These are phyloP conservation scores for Candida incommunis DNA, from an alignment of 805 yeast genomes.

Conservation along the genomic window DNA sequence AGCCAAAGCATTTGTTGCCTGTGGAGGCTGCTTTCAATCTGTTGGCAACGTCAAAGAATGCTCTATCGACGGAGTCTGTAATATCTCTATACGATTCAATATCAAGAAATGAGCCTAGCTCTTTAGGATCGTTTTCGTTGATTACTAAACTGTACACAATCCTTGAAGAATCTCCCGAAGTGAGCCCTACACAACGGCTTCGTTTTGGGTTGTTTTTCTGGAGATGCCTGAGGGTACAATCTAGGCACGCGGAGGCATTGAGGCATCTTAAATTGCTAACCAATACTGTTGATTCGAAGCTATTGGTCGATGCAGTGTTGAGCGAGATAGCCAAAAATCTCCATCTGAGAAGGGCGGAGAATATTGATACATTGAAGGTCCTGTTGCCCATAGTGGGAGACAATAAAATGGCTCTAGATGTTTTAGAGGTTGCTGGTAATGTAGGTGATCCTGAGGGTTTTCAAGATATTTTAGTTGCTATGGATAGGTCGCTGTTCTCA, in stretches of 20 bases:
- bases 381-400: not conserved
- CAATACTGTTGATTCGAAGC: not conserved
- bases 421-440: not conserved
- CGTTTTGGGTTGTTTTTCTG: slow-evolving; percentile 10
- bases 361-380: not conserved
- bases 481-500: not conserved
- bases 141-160: slow-evolving; percentile 12
- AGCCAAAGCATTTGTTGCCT: not conserved
- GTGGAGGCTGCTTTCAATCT: not conserved
- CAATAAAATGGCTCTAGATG: not conserved
- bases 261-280: slow-evolving; percentile 9
- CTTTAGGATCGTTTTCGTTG: slow-evolving; percentile 4
- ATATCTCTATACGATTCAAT: slow-evolving; percentile 9
- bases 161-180: slow-evolving; percentile 6
- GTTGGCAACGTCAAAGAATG: not conserved
- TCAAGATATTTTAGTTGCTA: not conserved
- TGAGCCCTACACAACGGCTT: not conserved
- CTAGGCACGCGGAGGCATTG: slow-evolving; percentile 10
- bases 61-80: not conserved
- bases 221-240: slow-evolving; percentile 9
- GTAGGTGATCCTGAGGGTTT: not conserved
- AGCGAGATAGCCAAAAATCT: not conserved
- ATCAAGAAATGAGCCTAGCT: slow-evolving; percentile 3
- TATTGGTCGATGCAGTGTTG: not conserved
- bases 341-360: not conserved